These are phyloP conservation scores for Pseudogymnoascus sp. DNA, from an alignment of 2,329 filamentous ascomycete species.

Conservation along the genomic window DNA sequence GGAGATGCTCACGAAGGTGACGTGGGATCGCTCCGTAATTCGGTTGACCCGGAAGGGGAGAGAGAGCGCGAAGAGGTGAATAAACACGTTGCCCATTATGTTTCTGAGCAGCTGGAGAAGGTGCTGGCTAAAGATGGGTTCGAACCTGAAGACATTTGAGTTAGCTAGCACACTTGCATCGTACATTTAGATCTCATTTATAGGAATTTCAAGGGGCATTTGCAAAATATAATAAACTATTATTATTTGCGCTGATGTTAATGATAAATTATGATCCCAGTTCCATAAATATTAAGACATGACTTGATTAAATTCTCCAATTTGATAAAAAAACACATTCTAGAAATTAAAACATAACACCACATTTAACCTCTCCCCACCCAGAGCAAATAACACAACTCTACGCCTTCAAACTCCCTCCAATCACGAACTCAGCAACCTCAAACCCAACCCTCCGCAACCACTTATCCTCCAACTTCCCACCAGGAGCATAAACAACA, in stretches of 20 bases:
- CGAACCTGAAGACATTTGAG: constrained; percentile 10
- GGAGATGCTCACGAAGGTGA: constrained; percentile 39
- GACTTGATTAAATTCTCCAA: background rate
- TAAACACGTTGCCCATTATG: constrained; percentile 70
- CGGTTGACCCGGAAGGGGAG: constrained; percentile 45
- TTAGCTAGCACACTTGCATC: background rate
- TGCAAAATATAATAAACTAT: background rate
- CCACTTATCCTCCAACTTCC: constrained; percentile 56
- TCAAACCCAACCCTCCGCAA: constrained; percentile 76
- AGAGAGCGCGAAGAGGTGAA: constrained; percentile 49
- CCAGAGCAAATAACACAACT: background rate
- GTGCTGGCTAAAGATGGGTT: constrained; percentile 47
- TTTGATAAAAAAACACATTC: background rate
- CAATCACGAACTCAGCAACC: constrained; percentile 67
- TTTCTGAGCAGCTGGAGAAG: constrained; percentile 69
- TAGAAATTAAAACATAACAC: background rate
- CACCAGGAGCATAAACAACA: constrained; percentile 38
- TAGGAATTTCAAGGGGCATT: background rate
- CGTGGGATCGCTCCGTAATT: constrained; percentile 27
- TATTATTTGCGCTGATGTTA: background rate
- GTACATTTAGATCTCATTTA: background rate
- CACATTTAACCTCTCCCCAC: background rate
- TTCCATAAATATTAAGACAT: background rate
- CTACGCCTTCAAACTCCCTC: constrained; percentile 11
- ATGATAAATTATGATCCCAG: background rate